Evolutionary conservation across 225 moss, liverwort and hornwort species (phyloP), one percentile per base, ranked within the genome.

Genomic region (Bryum argenteum): DNA sequence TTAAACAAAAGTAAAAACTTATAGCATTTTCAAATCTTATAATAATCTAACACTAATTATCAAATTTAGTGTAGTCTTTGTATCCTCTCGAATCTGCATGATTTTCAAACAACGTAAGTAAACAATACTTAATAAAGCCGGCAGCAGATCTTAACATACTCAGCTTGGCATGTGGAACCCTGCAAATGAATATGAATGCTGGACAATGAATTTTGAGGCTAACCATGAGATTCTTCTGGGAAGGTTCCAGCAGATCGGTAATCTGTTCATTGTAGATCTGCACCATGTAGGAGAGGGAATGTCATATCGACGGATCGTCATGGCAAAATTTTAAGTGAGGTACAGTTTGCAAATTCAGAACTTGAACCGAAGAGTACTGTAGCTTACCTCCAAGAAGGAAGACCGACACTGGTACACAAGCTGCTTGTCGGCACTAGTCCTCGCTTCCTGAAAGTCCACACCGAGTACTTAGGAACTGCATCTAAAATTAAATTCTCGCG

Each of bases 241-340:
- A 75, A 28, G 98, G n/a, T n/a, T n/a, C n/a, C n/a, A n/a, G n/a
- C n/a, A n/a, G n/a, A n/a, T n/a, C n/a, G n/a, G n/a, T n/a, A 91
- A 98, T 92, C 80, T 98, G 98, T 58, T 98, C 98, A 69, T 98
- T 94, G 68, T 92, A 98, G 8, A 98, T 98, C 98, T 97, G 88
- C 75, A 42, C 0, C 21, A 45, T 10, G 38, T 50, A 22, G 37
- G 50, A 70, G 17, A 28, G 6, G 5, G 4, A 50, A 8, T 21
- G 72, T 76, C 40, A 83, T 22, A 7, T 45, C 17, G 2, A 53
- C 2, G 11, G 1, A 44, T 23, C 10, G 20, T 6, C n/a, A 2
- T 14, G n/a, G n/a, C n/a, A n/a, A n/a, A 9, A 12, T 37, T n/a
- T n/a, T n/a, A n/a, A n/a, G n/a, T 20, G 65, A 65, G 2, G 8